Evolutionary conservation across 1,284 basidiomycete species (phyloP).

Genomic region (Trichosporon inkin): DNA sequence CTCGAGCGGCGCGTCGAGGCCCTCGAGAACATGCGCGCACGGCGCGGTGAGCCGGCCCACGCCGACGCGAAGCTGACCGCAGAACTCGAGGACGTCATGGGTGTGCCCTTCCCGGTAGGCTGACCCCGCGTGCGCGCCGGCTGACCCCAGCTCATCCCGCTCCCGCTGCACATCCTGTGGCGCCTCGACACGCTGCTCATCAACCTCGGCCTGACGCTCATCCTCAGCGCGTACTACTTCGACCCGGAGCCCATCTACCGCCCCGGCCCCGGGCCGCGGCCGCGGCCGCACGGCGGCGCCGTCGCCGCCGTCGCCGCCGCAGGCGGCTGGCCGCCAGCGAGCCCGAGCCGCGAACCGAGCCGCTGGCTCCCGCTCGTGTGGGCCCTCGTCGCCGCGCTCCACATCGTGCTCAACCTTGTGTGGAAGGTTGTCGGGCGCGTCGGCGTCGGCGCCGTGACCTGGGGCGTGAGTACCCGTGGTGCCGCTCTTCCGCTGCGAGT

Average conservation of each 20-base stretch:
- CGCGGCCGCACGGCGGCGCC: too few species aligned
- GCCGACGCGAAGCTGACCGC: background rate
- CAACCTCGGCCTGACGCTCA: slow-evolving; percentile 51
- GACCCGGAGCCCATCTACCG: slow-evolving; percentile 46
- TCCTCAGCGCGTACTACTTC: slow-evolving; percentile 48
- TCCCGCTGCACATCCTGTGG: slow-evolving; percentile 49
- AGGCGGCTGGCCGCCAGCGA: slow-evolving; percentile 14
- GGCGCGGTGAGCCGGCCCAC: slow-evolving; percentile 33
- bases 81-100: slow-evolving; percentile 48
- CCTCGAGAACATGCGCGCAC: slow-evolving; percentile 43
- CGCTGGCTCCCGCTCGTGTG: slow-evolving; percentile 32
- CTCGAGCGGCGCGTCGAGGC: slow-evolving; percentile 45
- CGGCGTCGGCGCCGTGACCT: slow-evolving; percentile 48
- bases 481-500: too few species aligned
- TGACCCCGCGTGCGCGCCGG: background rate
- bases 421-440: slow-evolving; percentile 47
- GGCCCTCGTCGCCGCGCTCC: slow-evolving; percentile 35
- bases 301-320: background rate
- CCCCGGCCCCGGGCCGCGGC: slow-evolving; percentile 18
- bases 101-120: slow-evolving; percentile 45
- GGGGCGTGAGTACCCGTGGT: slow-evolving; percentile 47
- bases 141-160: slow-evolving; percentile 41
- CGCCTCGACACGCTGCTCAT: slow-evolving; percentile 49
- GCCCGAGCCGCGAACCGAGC: slow-evolving; percentile 31
- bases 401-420: slow-evolving; percentile 38